Conservation (phyloP, 2,329 filamentous ascomycete species). For the Ascochyta viciae-villosae region DNA sequence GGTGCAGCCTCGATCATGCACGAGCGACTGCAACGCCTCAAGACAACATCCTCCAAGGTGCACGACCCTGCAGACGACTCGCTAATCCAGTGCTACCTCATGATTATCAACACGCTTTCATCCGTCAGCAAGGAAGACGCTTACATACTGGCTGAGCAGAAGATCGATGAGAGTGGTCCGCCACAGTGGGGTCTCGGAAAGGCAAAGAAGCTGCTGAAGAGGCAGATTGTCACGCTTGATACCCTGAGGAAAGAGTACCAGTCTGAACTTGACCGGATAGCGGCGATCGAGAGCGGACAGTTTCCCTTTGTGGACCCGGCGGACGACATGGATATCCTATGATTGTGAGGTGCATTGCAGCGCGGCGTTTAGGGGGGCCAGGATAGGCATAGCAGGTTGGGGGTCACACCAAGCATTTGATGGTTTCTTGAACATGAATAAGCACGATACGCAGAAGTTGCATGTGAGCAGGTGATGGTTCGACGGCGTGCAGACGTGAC, state of each 20-base stretch:
- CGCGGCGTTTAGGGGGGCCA: conserved; percentile 29
- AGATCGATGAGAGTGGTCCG: conserved; percentile 49
- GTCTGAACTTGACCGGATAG: conserved; percentile 85
- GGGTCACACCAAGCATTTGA: conserved; percentile 2
- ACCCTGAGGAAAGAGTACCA: conserved; percentile 91
- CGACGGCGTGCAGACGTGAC: not conserved
- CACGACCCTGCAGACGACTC: conserved; percentile 60
- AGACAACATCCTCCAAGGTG: conserved; percentile 48
- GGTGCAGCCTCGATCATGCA: conserved; percentile 70
- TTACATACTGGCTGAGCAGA: conserved; percentile 72
- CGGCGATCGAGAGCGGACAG: conserved; percentile 85
- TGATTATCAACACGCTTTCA: conserved; percentile 89
- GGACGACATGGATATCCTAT: conserved; percentile 49
- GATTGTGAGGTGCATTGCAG: conserved; percentile 28
- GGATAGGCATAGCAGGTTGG: conserved; percentile 1
- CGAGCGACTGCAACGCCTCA: conserved; percentile 62
- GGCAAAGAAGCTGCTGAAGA: conserved; percentile 58
- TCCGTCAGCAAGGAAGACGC: conserved; percentile 83
- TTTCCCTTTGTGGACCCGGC: conserved; percentile 71
- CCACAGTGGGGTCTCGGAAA: conserved; percentile 41
- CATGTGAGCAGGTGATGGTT: not conserved
- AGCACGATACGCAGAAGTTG: not conserved
- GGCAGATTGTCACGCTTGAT: conserved; percentile 82
- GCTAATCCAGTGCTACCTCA: conserved; percentile 77
- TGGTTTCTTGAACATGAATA: not conserved